These are phyloP conservation scores for Batrachochytrium dendrobatidis DNA, from an alignment of 371 early-diverging fungal species.

Conservation along the genomic window DNA sequence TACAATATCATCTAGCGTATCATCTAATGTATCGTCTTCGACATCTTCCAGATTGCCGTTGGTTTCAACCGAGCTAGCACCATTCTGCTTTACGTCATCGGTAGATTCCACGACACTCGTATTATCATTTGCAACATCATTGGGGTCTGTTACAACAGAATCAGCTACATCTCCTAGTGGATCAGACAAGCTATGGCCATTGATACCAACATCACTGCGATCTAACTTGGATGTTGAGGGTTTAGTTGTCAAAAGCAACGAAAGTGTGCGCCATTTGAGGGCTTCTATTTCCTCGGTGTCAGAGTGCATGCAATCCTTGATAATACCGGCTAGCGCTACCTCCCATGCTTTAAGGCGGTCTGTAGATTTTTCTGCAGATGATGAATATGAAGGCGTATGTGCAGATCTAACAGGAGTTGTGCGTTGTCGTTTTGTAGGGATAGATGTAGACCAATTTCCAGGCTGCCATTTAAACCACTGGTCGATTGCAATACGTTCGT, in stretches of 20 bases:
- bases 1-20: too few relatives aligned
- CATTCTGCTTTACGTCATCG: too few relatives aligned
- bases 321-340: constrained; percentile 36
- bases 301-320: constrained; percentile 18
- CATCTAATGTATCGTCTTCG: too few relatives aligned
- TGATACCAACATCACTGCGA: too few relatives aligned
- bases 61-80: too few relatives aligned
- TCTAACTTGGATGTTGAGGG: background rate
- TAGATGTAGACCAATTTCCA: constrained; percentile 21
- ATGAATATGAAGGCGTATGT: constrained; percentile 1
- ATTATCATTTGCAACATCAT: too few relatives aligned
- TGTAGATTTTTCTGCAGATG: constrained; percentile 5
- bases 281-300: constrained; percentile 3
- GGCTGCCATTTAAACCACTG: constrained; percentile 44
- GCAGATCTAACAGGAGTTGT: background rate
- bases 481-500: constrained; percentile 30
- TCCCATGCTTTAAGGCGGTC: constrained; percentile 37
- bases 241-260: constrained; percentile 65
- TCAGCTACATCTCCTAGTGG: too few relatives aligned
- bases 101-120: too few relatives aligned
- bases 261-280: constrained; percentile 35
- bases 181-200: too few relatives aligned
- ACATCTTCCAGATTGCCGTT: too few relatives aligned
- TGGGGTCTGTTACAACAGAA: too few relatives aligned
- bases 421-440: background rate